Evolutionary conservation across 2,329 filamentous ascomycete genomes (phyloP).

Genomic region (Aspergillus ustus): DNA sequence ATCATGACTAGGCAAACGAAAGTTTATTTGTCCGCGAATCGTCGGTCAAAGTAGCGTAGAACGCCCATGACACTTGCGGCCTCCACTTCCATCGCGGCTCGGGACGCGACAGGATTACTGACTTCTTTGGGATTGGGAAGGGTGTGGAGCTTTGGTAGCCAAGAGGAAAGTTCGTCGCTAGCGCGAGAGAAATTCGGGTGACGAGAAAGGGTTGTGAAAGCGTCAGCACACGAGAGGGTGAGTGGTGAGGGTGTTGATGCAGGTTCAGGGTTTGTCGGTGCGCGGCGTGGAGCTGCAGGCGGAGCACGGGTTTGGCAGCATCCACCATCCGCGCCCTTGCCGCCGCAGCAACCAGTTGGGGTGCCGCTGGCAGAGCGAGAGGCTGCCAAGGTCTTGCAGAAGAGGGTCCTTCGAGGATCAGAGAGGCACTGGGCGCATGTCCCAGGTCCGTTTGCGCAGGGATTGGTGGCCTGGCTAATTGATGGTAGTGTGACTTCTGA

Average conservation of each 20-base stretch:
- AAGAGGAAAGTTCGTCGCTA: conserved; percentile 73
- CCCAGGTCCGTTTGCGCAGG: conserved; percentile 71
- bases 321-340: conserved; percentile 62
- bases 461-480: conserved; percentile 43
- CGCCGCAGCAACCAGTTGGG: conserved; percentile 63
- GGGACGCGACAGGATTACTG: conserved; percentile 25
- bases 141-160: conserved; percentile 74
- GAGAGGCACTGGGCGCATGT: conserved; percentile 78
- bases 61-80: conserved; percentile 85
- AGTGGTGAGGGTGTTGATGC: conserved; percentile 43
- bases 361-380: conserved; percentile 47
- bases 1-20: not conserved
- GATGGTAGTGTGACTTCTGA: conserved; percentile 53
- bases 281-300: conserved; percentile 27
- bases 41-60: conserved; percentile 77
- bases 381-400: conserved; percentile 80
- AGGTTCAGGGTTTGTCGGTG: conserved; percentile 22
- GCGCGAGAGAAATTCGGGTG: conserved; percentile 77
- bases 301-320: conserved; percentile 60
- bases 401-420: conserved; percentile 79
- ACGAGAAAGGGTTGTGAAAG: conserved; percentile 77
- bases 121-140: conserved; percentile 47
- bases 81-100: conserved; percentile 74
- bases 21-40: conserved; percentile 59
- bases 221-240: conserved; percentile 74